Conservation (phyloP, 108 stramenopile species). For the Cyclotella sp. region DNA sequence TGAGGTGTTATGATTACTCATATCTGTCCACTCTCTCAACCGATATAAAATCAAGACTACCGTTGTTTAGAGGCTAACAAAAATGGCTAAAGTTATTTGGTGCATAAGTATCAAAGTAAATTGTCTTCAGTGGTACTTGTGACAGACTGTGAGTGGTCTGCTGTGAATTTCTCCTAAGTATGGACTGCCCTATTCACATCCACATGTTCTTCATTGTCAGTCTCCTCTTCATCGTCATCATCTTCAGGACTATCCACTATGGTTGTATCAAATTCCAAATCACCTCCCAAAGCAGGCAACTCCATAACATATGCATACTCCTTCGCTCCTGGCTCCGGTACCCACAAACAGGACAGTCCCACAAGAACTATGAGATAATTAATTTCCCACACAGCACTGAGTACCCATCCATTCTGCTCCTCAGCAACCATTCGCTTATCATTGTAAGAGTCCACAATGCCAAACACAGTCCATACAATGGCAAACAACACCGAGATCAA, state of each 20-base stretch:
- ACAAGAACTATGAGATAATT: slow-evolving; percentile 83
- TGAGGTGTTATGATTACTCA: too few relatives aligned
- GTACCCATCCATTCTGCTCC: slow-evolving; percentile 71
- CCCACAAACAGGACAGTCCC: slow-evolving; percentile 77
- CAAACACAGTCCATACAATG: slow-evolving; percentile 80
- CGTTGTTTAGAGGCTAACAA: too few relatives aligned
- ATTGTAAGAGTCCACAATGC: slow-evolving; percentile 74
- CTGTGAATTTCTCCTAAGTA: slow-evolving; percentile 5
- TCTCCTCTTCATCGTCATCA: slow-evolving; percentile 39
- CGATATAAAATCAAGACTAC: too few relatives aligned
- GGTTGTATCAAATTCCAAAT: slow-evolving; percentile 55
- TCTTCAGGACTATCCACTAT: slow-evolving; percentile 54
- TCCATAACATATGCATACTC: slow-evolving; percentile 92
- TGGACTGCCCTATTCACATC: slow-evolving; percentile 35
- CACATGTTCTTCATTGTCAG: slow-evolving; percentile 28
- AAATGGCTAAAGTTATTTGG: too few relatives aligned
- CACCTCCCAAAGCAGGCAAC: slow-evolving; percentile 62
- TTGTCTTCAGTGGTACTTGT: too few relatives aligned
- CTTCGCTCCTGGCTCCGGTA: slow-evolving; percentile 81
- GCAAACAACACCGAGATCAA: slow-evolving; percentile 85
- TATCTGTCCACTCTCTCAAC: too few relatives aligned
- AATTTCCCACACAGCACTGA: slow-evolving; percentile 76
- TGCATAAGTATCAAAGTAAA: too few relatives aligned
- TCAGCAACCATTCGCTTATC: slow-evolving; percentile 69
- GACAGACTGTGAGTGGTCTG: too few relatives aligned